Evolutionary conservation across 257 asterid species (phyloP).

Genomic region (Echites panduratus): DNA sequence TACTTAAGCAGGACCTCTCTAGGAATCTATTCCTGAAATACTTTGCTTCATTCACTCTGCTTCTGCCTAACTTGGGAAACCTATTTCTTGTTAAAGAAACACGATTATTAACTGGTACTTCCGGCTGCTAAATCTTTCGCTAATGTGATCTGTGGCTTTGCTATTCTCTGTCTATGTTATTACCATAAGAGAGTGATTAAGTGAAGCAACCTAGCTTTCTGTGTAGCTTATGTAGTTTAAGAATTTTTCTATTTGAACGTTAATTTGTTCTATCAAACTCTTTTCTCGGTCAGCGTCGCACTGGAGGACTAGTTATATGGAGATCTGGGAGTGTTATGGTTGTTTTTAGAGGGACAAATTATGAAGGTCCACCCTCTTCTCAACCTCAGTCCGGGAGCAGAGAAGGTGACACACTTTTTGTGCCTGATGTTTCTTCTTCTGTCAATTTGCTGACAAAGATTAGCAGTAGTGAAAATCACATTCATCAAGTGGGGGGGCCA

Average conservation of each 20-base stretch:
- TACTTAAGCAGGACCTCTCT: background rate
- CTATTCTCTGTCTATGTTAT: background rate
- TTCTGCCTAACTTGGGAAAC: background rate
- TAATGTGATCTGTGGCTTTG: background rate
- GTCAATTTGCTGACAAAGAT: conserved; percentile 26
- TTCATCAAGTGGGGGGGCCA: conserved; percentile 37
- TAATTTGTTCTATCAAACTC: background rate
- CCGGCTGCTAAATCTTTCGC: background rate
- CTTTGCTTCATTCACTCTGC: background rate
- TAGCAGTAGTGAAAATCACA: conserved; percentile 25
- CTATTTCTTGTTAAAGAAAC: background rate
- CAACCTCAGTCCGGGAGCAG: conserved; percentile 37
- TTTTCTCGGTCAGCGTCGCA: conserved; percentile 62
- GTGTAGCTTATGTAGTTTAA: background rate
- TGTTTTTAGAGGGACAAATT: conserved; percentile 83
- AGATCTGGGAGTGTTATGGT: conserved; percentile 98
- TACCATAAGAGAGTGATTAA: background rate
- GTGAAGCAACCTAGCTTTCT: background rate
- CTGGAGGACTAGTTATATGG: conserved; percentile 91
- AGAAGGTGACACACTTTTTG: conserved; percentile 55
- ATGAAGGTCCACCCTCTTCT: conserved; percentile 68
- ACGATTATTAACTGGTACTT: background rate
- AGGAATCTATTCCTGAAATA: background rate
- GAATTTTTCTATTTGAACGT: background rate
- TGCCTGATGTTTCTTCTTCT: conserved; percentile 63